These are phyloP conservation scores for Echinosophora koreensis DNA, from an alignment of 306 rosid species.

Conservation along the genomic window DNA sequence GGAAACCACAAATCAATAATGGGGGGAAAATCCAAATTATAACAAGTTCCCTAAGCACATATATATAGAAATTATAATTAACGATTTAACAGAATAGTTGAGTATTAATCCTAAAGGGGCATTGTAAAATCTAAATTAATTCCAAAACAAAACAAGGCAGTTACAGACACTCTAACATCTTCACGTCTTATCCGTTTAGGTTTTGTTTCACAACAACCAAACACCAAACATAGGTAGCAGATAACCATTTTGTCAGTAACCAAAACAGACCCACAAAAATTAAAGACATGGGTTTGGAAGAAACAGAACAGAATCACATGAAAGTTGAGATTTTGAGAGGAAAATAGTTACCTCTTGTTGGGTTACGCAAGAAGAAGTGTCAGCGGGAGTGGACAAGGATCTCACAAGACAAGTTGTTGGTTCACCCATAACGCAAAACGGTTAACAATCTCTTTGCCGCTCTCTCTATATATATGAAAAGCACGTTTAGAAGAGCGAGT, in stretches of 20 bases:
- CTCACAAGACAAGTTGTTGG: conserved; percentile 65
- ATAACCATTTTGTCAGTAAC: conserved; percentile 43
- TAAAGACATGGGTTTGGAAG: background rate
- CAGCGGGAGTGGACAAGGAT: conserved; percentile 69
- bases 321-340: conserved; percentile 19
- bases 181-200: background rate
- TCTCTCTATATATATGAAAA: background rate
- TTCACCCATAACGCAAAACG: conserved; percentile 61
- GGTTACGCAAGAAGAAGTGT: conserved; percentile 48
- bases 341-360: conserved; percentile 59
- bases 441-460: background rate
- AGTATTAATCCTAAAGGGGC: conserved; percentile 1
- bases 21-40: conserved; percentile 2
- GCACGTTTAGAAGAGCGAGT: conserved; percentile 18
- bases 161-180: conserved; percentile 42
- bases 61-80: background rate
- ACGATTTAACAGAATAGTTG: conserved; percentile 13
- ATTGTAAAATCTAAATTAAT: background rate
- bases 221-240: conserved; percentile 30
- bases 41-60: background rate
- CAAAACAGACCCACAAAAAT: conserved; percentile 35
- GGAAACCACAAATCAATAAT: conserved; percentile 27
- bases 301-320: background rate
- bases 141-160: conserved; percentile 22
- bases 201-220: conserved; percentile 24